Base-by-base conservation (phyloP, 2,329 filamentous ascomycete species). In the Aciculosporium take region DNA sequence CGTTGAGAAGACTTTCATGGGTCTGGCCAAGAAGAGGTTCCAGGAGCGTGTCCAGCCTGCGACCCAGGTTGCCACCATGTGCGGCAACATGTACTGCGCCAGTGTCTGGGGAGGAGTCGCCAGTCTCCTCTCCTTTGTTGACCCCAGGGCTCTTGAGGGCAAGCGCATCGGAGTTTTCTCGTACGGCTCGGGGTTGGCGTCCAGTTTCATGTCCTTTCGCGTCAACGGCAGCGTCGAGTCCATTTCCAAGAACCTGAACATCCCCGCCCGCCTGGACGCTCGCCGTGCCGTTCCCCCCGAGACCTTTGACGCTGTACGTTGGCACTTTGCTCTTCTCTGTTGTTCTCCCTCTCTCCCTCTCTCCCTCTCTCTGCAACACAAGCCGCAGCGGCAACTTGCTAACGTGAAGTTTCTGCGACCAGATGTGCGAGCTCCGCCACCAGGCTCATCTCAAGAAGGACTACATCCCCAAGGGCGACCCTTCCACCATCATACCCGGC, bases 1-100 rank as follows among this genome's bases (percentile, higher is more conserved):
- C 40, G 74, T 91, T 30, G 84, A 91, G 71, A 91, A 89, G 76
- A 81, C 80, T 47, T 91, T 91, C 62, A 84, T 91, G 80, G 70
- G 59, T 44, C 70, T 89, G 52, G 80, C 81, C 61, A 89, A 91
- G 76, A 88, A 88, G 73, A 76, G 75, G 53, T 89, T 84, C 66
- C 73, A 76, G 57, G 81, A 88, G 64, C 80, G 84, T 54, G 80
- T 91, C 52, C 69, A 71, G 58, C 81, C 82, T 40, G 68, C 71
- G 54, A 80, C 84, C 58, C 74, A 86, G 64, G 80, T 86, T 28
- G 78, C 84, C 50, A 88, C 83, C 49, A 74, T 82, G 60, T 84
- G 80, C 61, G 76, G 73, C 50, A 77, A 78, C 69, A 76, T 76
- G 73, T 78, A 77, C 68, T 76, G 72, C 56, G 73, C 63, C 49